These are phyloP conservation scores for Fusarium floridanum DNA, from an alignment of 2,329 filamentous ascomycete species.

Conservation along the genomic window DNA sequence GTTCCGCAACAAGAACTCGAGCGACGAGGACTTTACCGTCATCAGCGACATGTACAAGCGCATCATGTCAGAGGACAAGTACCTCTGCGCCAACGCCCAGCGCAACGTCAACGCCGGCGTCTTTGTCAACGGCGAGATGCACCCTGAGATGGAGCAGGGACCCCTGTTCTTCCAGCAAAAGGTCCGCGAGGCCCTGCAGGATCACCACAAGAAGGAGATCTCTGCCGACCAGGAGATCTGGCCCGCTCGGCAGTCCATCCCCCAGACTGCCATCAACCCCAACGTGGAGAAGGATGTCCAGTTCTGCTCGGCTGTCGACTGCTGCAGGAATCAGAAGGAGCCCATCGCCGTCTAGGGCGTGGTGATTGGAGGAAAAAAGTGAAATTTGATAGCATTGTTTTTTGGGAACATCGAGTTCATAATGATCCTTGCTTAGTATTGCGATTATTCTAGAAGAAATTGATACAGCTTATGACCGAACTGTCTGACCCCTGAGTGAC, in stretches of 20 bases:
- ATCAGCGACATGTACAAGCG: conserved; percentile 73
- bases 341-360: conserved; percentile 36
- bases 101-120: conserved; percentile 72
- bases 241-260: conserved; percentile 60
- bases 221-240: conserved; percentile 62
- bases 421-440: neutral
- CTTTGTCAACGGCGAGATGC: conserved; percentile 73
- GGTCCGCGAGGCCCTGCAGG: conserved; percentile 61
- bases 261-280: conserved; percentile 42
- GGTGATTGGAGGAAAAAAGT: conserved; percentile 12
- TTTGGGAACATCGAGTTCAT: conserved; percentile 7
- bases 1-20: conserved; percentile 70
- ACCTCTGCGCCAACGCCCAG: conserved; percentile 70
- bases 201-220: conserved; percentile 62
- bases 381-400: conserved; percentile 39
- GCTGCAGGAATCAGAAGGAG: conserved; percentile 44
- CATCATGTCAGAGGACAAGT: conserved; percentile 75
- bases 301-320: conserved; percentile 54
- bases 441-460: neutral
- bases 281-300: conserved; percentile 44
- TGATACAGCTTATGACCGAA: neutral
- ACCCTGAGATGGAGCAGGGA: conserved; percentile 71
- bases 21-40: conserved; percentile 68
- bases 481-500: neutral
- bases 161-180: conserved; percentile 68